A percentile compares a stretch with the other conserved stretches of the same genome.
Conservation (phyloP, 345 rosid species). For the Arabis hirsuta region DNA sequence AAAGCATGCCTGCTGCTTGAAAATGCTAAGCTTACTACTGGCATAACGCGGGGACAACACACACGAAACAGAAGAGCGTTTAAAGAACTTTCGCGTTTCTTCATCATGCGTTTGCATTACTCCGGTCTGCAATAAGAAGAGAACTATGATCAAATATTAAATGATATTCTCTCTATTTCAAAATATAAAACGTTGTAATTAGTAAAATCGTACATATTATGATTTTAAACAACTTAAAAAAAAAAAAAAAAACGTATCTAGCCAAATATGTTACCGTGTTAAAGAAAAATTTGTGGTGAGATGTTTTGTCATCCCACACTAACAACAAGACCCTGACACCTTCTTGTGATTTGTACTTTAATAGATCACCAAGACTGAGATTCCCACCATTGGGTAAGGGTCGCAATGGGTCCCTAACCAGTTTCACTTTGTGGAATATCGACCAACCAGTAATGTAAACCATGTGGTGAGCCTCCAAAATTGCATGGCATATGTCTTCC, state of each 20-base stretch:
- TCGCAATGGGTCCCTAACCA: conserved; percentile 67
- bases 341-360: conserved; percentile 84
- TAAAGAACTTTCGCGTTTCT: conserved; percentile 73
- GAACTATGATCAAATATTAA: too few relatives aligned
- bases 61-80: conserved; percentile 68
- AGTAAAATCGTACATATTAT: too few relatives aligned
- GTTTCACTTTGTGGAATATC: conserved; percentile 69
- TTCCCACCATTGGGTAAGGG: conserved; percentile 67
- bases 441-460: conserved; percentile 88
- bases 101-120: conserved; percentile 84
- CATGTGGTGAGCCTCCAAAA: conserved; percentile 84
- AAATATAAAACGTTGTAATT: too few relatives aligned
- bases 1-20: conserved; percentile 83
- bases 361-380: conserved; percentile 69
- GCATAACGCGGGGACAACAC: conserved; percentile 75
- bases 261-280: conserved; percentile 55
- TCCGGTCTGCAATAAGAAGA: conserved; percentile 52
- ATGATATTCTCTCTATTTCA: too few relatives aligned
- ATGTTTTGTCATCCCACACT: conserved; percentile 97
- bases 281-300: conserved; percentile 72
- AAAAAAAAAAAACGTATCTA: too few relatives aligned
- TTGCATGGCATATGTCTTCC: conserved; percentile 91
- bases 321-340: conserved; percentile 81
- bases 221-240: too few relatives aligned
- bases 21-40: conserved; percentile 85